Evolutionary conservation across 768 basidiomycete genomes (phyloP), one percentile per base, ranked within the genome.

Genomic region (Tylopilus sp.): DNA sequence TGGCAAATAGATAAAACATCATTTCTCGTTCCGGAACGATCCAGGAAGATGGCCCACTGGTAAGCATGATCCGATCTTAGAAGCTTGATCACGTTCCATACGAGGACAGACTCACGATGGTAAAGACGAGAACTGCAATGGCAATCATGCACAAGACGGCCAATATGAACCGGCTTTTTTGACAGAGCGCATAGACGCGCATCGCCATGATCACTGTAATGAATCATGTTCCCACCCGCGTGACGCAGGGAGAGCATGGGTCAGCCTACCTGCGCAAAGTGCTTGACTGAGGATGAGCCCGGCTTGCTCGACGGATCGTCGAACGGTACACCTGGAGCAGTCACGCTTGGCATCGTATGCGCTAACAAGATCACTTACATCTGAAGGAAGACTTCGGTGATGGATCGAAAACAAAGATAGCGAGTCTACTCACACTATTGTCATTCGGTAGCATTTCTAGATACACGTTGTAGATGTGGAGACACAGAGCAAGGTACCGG

Each of bases 401-500:
- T 28, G 4, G 21, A 25, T n/a, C n/a, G 9, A 17, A 21, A 29
- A 16, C 25, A 16, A 31, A 13, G 2, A 33, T 16, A 16, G 13
- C 7, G 28, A 22, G 22, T 10, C 3, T 16, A 53, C 57, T 28
- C 51, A 63, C 57, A 28, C 34, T 10, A 10, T 41, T 31, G 19
- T 29, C 6, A 14, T 3, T 10, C 5, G 30, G 30, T 24, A 6
- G n/a, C 12, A 17, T 3, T 24, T 58, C 52, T 65, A 68, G 73
- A 47, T 74, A 76, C 19, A 58, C 66, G 30, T 73, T 66, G 13
- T 76, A 73, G 12, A 74, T 58, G 31, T 75, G 76, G 7, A 72
- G 71, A 13, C 72, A 49, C 7, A 78, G 52, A 7, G 69, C 56
- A n/a, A 72, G 22, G 48, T 78, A 80, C 11, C 78, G 75, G 38